Evolutionary conservation across 2,329 filamentous ascomycete species (phyloP), one percentile per base, ranked within the genome.

Genomic region (Xylariaceae sp.): DNA sequence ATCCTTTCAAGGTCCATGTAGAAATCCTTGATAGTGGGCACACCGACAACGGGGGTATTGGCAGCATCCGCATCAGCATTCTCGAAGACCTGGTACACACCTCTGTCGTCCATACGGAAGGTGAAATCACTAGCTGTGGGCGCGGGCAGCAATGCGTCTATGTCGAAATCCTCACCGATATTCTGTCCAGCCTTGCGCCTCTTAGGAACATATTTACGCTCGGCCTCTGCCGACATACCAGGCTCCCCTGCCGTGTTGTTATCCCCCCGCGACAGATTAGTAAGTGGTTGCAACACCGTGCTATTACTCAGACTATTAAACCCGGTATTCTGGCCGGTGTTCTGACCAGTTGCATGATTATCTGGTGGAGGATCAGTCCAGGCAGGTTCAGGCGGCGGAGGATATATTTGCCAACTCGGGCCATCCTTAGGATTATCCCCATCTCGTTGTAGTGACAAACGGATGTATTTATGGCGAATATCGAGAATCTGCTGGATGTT

Each of bases 1-100:
- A 97, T 86, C 27, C 85, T 79, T 67, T 99, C 94, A 30, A 99
- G 76, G 67, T 96, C 92, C 77, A 96, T 88, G 71, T 97, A 99
- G 67, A 91, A 99, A 66, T 99, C 92, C 65, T 91, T 84, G 65
- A 97, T 83, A 4, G 89, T 95, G 0, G 94, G 94, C n/a, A 97
- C 88, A 45, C 84, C 78, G 48, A 96, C 80, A 12, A 91, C 82
- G 0, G 92, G 91, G 19, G 79, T 78, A 58, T 84, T 80, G 19
- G 81, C 75, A 50, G 85, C 78, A 37, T 79, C 76, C 2, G 84
- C 81, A 54, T 80, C 77, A 3, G 80, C 74, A 46, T 81, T 86
- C 63, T 92, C 86, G 67, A 90, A 96, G 1, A 99, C 89, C 68
- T 99, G 94, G 68, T 89, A 99, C 3, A 99, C 89, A 57, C 94